A percentile compares a stretch with the other conserved stretches of the same genome.
phyloP scores from a whole-genome alignment of 495 filamentous ascomycete species.

The Aspergillus bridgeri region DNA sequence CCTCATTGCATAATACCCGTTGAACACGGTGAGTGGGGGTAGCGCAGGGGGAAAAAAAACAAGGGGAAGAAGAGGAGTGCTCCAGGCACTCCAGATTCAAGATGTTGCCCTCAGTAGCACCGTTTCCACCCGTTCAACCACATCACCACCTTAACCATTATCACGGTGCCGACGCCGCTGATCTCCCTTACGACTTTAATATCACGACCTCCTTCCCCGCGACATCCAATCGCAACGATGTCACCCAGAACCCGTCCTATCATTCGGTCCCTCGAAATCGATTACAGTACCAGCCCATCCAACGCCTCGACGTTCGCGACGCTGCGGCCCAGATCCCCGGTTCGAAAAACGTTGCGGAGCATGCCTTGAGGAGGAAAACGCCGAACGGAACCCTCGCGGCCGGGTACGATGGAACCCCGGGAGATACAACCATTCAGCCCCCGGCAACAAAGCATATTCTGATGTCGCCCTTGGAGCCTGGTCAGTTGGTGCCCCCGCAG shows the following conservation, averaged over 20 bases:
- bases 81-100: constrained; percentile 17
- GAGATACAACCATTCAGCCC: constrained; percentile 71
- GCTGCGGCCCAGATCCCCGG: constrained; percentile 20
- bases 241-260: constrained; percentile 21
- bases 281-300: constrained; percentile 43
- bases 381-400: constrained; percentile 90
- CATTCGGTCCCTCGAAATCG: constrained; percentile 32
- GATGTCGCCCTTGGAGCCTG: constrained; percentile 55
- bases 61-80: constrained; percentile 9
- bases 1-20: neutral
- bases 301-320: constrained; percentile 35
- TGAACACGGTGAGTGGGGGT: neutral
- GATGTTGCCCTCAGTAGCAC: constrained; percentile 47
- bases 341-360: constrained; percentile 49
- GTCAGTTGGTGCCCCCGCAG: constrained; percentile 32
- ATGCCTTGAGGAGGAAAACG: constrained; percentile 88
- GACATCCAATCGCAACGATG: constrained; percentile 25
- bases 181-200: constrained; percentile 32
- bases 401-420: constrained; percentile 85
- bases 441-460: constrained; percentile 86
- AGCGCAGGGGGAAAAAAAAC: neutral
- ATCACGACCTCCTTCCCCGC: constrained; percentile 20
- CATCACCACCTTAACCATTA: constrained; percentile 42
- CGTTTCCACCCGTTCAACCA: constrained; percentile 43
- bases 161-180: constrained; percentile 26